A percentile compares a stretch with the other conserved stretches of the same genome.
Evolutionary conservation across 106 monocot genomes (phyloP).

Genomic region (Acorus gramineus): DNA sequence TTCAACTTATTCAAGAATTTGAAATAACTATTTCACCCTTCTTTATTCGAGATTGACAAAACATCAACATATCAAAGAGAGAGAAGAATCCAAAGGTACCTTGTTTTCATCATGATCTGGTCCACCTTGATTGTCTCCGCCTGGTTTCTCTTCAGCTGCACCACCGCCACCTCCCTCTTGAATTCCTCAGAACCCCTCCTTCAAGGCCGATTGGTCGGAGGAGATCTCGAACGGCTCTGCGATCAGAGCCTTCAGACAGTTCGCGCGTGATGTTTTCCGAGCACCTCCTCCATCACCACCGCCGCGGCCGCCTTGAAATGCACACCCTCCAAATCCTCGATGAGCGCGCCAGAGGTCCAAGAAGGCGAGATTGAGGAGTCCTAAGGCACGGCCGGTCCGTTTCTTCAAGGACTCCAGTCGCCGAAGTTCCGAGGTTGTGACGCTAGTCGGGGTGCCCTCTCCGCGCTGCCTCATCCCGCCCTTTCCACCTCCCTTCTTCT

Average conservation of each 20-base stretch:
- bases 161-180: slow-evolving; percentile 4
- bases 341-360: slow-evolving; percentile 5
- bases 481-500: too few species aligned
- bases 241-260: slow-evolving; percentile 13
- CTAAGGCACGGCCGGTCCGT: slow-evolving; percentile 12
- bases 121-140: slow-evolving; percentile 23
- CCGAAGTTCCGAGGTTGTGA: neutral
- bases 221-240: slow-evolving; percentile 11
- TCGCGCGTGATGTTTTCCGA: slow-evolving; percentile 13
- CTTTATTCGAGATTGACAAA: neutral
- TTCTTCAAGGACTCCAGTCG: slow-evolving; percentile 4
- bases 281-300: slow-evolving; percentile 7
- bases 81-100: slow-evolving; percentile 10
- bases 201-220: neutral
- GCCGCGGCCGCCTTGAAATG: slow-evolving; percentile 6
- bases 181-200: slow-evolving; percentile 16
- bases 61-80: neutral
- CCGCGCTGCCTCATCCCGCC: too few species aligned
- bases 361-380: slow-evolving; percentile 11
- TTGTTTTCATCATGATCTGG: slow-evolving; percentile 19
- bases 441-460: slow-evolving; percentile 3
- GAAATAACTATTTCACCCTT: too few species aligned
- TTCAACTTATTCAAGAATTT: too few species aligned
- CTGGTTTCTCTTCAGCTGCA: slow-evolving; percentile 10
- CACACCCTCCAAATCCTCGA: neutral